Evolutionary conservation across 2,329 filamentous ascomycete genomes (phyloP).

Genomic region (Lecanosticta acicola): DNA sequence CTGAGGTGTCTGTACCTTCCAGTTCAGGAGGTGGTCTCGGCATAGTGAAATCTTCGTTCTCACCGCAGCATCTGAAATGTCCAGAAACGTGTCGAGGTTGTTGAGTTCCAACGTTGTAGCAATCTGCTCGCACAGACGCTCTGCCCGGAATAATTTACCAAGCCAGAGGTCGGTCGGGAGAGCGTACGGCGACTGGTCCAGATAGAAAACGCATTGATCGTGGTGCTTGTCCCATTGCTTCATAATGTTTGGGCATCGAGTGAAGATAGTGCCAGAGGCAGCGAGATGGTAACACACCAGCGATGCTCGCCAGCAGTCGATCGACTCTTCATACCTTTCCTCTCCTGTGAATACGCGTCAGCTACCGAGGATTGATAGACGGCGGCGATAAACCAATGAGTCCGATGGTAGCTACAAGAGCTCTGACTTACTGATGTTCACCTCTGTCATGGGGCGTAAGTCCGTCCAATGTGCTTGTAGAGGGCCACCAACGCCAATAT

Average conservation of each 20-base stretch:
- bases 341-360: background rate
- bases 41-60: constrained; percentile 19
- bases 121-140: constrained; percentile 23
- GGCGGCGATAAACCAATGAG: too few relatives aligned
- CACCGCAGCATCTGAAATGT: constrained; percentile 18
- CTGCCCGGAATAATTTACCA: constrained; percentile 24
- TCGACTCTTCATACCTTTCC: constrained; percentile 1
- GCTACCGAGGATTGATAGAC: too few relatives aligned
- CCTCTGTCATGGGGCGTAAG: too few relatives aligned
- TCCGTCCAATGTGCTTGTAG: constrained; percentile 1
- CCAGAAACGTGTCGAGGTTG: constrained; percentile 10
- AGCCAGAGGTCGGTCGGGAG: constrained; percentile 19
- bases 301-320: constrained; percentile 14
- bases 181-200: constrained; percentile 16
- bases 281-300: constrained; percentile 18
- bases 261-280: constrained; percentile 12
- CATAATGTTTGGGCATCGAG: constrained; percentile 7
- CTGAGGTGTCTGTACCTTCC: constrained; percentile 22
- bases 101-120: constrained; percentile 16
- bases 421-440: too few relatives aligned
- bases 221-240: constrained; percentile 19
- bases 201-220: constrained; percentile 19
- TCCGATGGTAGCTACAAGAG: too few relatives aligned
- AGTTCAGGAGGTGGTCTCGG: constrained; percentile 21
- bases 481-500: constrained; percentile 61